A percentile compares a stretch with the other conserved stretches of the same genome.
Conservation (phyloP, 805 yeast species). For the Metschnikowia proteae region DNA sequence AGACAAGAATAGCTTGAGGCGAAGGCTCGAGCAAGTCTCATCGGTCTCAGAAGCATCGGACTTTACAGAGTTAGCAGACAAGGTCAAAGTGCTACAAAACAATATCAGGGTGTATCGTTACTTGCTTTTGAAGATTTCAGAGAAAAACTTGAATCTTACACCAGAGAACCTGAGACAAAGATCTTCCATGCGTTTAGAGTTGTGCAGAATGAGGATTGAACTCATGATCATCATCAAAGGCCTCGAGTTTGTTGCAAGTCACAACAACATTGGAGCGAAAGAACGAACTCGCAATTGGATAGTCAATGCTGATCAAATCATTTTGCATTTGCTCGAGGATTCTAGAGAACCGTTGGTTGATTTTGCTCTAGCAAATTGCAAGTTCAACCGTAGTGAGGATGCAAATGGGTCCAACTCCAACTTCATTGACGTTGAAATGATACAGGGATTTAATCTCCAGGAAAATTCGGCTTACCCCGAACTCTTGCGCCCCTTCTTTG, state of each 20-base stretch:
- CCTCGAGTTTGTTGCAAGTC: constrained; percentile 10
- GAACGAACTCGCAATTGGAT: constrained; percentile 14
- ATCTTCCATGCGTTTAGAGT: constrained; percentile 27
- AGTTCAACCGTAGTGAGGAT: constrained; percentile 58
- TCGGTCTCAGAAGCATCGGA: constrained; percentile 36
- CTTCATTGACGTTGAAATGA: constrained; percentile 50
- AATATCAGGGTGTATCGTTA: constrained; percentile 27
- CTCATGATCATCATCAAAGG: constrained; percentile 30
- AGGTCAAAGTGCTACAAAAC: constrained; percentile 29
- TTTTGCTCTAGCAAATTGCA: constrained; percentile 58
- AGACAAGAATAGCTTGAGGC: constrained; percentile 30
- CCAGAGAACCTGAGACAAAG: constrained; percentile 21
- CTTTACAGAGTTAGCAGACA: constrained; percentile 31
- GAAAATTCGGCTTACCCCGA: constrained; percentile 62
- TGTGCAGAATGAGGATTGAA: constrained; percentile 32
- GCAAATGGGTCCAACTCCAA: constrained; percentile 67
- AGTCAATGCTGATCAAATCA: constrained; percentile 55
- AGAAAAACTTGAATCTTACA: constrained; percentile 24
- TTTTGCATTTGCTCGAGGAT: constrained; percentile 64
- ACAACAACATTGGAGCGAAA: constrained; percentile 7
- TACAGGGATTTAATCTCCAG: constrained; percentile 68
- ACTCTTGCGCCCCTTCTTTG: constrained; percentile 51
- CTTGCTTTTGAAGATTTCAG: constrained; percentile 40
- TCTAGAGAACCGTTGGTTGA: constrained; percentile 64
- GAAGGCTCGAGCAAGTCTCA: constrained; percentile 37